These are phyloP conservation scores for Vitis vinifera DNA, from an alignment of 164 flowering plant genomes.

Conservation along the genomic window DNA sequence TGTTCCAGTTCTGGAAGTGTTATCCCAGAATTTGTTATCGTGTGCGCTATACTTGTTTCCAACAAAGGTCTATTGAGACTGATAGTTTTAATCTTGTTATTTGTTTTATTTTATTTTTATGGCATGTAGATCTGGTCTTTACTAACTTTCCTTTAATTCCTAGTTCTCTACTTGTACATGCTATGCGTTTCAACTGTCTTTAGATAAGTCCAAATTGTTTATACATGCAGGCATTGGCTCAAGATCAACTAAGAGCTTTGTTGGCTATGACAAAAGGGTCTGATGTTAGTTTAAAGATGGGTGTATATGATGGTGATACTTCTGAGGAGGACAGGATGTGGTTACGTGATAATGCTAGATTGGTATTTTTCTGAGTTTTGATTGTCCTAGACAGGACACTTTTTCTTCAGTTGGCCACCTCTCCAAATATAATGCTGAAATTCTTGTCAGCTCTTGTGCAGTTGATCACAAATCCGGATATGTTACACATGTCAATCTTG, in stretches of 20 bases:
- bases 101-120: not conserved
- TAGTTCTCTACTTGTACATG: not conserved
- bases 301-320: slow-evolving; percentile 96
- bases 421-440: slow-evolving; percentile 13
- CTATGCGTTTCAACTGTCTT: not conserved
- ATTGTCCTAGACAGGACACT: slow-evolving; percentile 1
- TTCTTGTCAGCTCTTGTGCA: slow-evolving; percentile 32
- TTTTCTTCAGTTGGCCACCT: slow-evolving; percentile 2
- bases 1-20: slow-evolving; percentile 79
- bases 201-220: slow-evolving; percentile 2
- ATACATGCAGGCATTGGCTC: slow-evolving; percentile 81
- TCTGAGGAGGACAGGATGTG: slow-evolving; percentile 57
- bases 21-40: slow-evolving; percentile 53
- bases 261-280: slow-evolving; percentile 46
- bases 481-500: slow-evolving; percentile 89
- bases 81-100: not conserved
- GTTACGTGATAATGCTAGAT: slow-evolving; percentile 79
- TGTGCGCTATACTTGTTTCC: slow-evolving; percentile 94
- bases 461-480: slow-evolving; percentile 98
- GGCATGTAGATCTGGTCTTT: not conserved
- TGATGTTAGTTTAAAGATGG: slow-evolving; percentile 48
- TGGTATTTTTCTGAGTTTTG: slow-evolving; percentile 55
- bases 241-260: slow-evolving; percentile 84
- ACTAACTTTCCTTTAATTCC: not conserved
- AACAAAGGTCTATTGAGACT: slow-evolving; percentile 65